Base-by-base conservation (phyloP, 805 yeast species). In the Wickerhamomyces chambardii region DNA sequence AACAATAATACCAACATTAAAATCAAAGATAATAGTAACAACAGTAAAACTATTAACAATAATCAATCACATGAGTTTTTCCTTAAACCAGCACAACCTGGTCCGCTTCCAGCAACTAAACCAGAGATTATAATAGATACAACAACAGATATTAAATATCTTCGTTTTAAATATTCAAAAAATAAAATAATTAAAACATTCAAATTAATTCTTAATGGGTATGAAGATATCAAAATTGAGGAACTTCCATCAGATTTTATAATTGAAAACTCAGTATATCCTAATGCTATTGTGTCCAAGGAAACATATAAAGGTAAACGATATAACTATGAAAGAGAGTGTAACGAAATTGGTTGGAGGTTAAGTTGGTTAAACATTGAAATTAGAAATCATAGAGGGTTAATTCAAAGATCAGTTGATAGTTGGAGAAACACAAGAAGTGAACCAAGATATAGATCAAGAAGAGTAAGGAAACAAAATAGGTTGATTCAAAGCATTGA, bases 391-490 rank as follows among this genome's bases (percentile, higher is more conserved):
- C 62, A 64, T 22, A 55, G 73, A 21, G 75, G 75, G 1, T 47
- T 70, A 14, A 59, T 68, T 12, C 75, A 70, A 43, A 55, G 75
- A 22, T 75, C 75, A 1, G 75, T 70, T 14, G 75, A 69, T 39
- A 55, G 64, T 6, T 70, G 72, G 71, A 56, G 75, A 42, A 70
- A 70, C 46, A 61, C 72, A 4, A 56, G 68, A 41, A 47, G 53
- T 8, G 69, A 68, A 35, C 57, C 58, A 15, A 50, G 56, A 4
- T 48, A 58, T 31, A 52, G 71, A 33, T 8, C 10, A 8, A 19
- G 22, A 19, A 53, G 73, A 28, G n/a, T 34, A 32, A 14, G 18
- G n/a, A n/a, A n/a, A n/a, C n/a, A n/a, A n/a, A n/a, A n/a, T n/a
- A n/a, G n/a, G n/a, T n/a, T n/a, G n/a, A n/a, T n/a, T n/a, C n/a